phyloP scores from a whole-genome alignment of 495 filamentous ascomycete species.

The Amniculicola lignicola region DNA sequence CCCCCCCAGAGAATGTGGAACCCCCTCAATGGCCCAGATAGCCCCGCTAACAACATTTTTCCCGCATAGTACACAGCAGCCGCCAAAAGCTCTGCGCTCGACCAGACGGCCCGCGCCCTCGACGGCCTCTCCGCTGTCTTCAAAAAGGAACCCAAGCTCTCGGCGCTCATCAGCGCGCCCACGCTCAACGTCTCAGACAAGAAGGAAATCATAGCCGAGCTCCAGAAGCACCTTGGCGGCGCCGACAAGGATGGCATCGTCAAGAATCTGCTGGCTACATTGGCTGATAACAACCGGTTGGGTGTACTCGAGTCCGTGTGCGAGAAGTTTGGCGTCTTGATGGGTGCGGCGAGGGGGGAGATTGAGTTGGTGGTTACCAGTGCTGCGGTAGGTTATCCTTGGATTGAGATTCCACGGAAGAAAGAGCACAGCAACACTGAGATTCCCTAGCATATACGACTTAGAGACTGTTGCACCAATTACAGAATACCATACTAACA shows the following conservation, averaged over 20 bases:
- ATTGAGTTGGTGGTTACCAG: conserved; percentile 86
- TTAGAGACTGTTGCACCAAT: background rate
- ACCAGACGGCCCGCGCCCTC: conserved; percentile 74
- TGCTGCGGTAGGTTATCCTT: conserved; percentile 78
- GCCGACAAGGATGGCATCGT: conserved; percentile 73
- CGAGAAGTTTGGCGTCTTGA: conserved; percentile 82
- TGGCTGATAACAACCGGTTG: conserved; percentile 95
- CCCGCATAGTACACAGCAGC: conserved; percentile 82
- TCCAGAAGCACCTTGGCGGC: conserved; percentile 71
- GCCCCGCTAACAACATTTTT: conserved; percentile 12
- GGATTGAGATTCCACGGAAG: no score
- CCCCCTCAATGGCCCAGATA: no score
- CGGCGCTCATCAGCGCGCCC: conserved; percentile 69
- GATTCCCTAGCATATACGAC: background rate
- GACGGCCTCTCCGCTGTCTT: conserved; percentile 65
- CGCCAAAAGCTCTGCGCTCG: conserved; percentile 79
- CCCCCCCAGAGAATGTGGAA: no score
- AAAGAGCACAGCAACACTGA: no score
- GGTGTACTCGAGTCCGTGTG: conserved; percentile 74
- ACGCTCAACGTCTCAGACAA: conserved; percentile 77
- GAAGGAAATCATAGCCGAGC: conserved; percentile 73
- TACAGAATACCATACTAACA: conserved; percentile 15
- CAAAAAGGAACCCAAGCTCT: conserved; percentile 77
- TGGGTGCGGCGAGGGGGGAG: conserved; percentile 87
- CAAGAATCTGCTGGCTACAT: conserved; percentile 85